Percentiles rank a stretch among this genome's conserved stretches.
These are phyloP conservation scores for Alternaria incomplexa DNA, from an alignment of 2,329 filamentous ascomycete genomes.

Conservation along the genomic window DNA sequence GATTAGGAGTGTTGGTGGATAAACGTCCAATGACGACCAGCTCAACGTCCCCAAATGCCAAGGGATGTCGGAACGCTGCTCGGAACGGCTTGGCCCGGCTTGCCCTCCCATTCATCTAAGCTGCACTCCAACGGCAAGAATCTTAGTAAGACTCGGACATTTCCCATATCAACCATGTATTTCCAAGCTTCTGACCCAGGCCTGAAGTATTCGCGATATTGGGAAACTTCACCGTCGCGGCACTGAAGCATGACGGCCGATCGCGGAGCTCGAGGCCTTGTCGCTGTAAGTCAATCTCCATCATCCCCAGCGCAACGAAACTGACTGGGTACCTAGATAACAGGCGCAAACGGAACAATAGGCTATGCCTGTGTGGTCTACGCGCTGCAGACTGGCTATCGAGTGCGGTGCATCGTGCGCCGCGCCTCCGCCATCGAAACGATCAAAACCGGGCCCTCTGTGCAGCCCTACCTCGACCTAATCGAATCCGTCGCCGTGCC, in stretches of 20 bases:
- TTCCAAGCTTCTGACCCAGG: background rate
- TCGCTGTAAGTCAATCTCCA: conserved; percentile 28
- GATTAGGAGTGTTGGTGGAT: background rate
- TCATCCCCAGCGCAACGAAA: too few species aligned
- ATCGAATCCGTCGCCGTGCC: conserved; percentile 36
- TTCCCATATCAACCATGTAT: background rate
- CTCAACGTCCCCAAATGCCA: conserved; percentile 4
- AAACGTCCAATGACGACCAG: conserved; percentile 9
- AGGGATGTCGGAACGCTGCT: conserved; percentile 4
- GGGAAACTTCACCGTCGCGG: background rate
- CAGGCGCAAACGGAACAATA: conserved; percentile 45
- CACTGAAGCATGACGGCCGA: conserved; percentile 14
- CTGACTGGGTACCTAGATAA: conserved; percentile 32
- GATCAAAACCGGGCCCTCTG: conserved; percentile 34
- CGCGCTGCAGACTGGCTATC: conserved; percentile 35
- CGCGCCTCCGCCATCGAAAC: conserved; percentile 31
- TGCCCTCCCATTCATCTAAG: background rate
- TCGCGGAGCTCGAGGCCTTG: conserved; percentile 21
- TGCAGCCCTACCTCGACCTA: conserved; percentile 27
- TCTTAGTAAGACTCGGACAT: conserved; percentile 1
- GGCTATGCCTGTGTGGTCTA: conserved; percentile 39
- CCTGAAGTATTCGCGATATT: background rate
- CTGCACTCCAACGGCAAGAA: background rate
- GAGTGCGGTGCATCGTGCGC: conserved; percentile 43
- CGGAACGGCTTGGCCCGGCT: conserved; percentile 6